A percentile compares a stretch with the other conserved stretches of the same genome.
Conservation (phyloP, 176 grass and related monocot species). For the Eleusine coracana region DNA sequence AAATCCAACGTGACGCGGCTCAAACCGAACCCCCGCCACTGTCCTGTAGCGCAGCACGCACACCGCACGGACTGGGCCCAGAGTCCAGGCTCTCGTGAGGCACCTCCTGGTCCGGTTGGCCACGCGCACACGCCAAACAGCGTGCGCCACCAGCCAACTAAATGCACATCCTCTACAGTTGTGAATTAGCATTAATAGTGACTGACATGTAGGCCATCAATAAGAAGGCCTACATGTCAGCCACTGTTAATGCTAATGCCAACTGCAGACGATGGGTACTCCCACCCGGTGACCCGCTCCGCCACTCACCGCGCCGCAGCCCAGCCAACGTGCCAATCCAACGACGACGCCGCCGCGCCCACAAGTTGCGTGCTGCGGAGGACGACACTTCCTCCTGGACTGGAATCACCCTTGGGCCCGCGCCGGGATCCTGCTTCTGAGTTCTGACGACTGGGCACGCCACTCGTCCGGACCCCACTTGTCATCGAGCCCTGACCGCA, state of each 20-base stretch:
- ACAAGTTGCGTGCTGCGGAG: conserved; percentile 3
- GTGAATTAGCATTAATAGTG: too few relatives aligned
- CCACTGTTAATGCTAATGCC: too few relatives aligned
- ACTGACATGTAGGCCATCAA: too few relatives aligned
- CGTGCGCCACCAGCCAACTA: not conserved
- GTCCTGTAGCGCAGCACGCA: too few relatives aligned
- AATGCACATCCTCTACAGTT: not conserved
- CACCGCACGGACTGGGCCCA: too few relatives aligned
- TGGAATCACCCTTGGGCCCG: not conserved
- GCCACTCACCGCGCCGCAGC: not conserved
- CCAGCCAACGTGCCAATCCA: not conserved
- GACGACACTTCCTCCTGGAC: not conserved
- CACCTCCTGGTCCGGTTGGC: not conserved
- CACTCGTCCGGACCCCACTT: not conserved
- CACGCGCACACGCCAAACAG: not conserved
- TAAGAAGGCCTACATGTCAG: too few relatives aligned
- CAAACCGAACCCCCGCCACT: too few relatives aligned
- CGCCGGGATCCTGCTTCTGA: not conserved
- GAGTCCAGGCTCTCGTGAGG: too few relatives aligned
- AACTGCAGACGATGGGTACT: too few relatives aligned
- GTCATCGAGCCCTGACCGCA: not conserved
- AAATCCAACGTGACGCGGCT: too few relatives aligned
- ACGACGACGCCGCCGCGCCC: not conserved
- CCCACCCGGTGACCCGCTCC: not conserved
- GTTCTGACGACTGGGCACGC: not conserved